Base-by-base conservation (phyloP, 805 yeast species). In the Starmera dryadoides region DNA sequence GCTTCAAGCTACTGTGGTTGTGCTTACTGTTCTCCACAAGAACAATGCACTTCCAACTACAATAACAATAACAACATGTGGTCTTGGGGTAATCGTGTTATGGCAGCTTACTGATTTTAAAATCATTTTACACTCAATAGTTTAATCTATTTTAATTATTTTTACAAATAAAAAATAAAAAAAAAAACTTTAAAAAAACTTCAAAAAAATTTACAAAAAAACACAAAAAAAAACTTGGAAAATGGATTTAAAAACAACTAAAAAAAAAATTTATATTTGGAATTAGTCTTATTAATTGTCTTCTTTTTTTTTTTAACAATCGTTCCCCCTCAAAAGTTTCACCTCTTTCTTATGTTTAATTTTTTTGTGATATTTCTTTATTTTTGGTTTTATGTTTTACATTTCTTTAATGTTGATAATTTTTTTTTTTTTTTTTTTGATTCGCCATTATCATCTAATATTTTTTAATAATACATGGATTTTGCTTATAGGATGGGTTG, bases 1-100 rank as follows among this genome's bases (percentile, higher is more conserved):
- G 48, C 41, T 35, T 36, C 37, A 21, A 39, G 41, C 21, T 49
- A 45, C 37, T 55, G 59, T 31, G 41, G 45, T 6, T 55, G 59
- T 43, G 40, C 43, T 23, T 53, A 37, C 40, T 55, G 59, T 32
- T 43, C 51, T 9, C 35, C 33, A 30, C n/a, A 10, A 16, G 9
- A 18, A 19, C 14, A 9, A 10, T n/a, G n/a, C n/a, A 15, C 17
- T 9, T 29, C 31, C n/a, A n/a, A n/a, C n/a, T n/a, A n/a, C n/a
- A n/a, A n/a, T n/a, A n/a, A n/a, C n/a, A n/a, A n/a, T n/a, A 25
- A 25, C 28, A 25, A 25, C 28, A 25, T 25, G 9, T 25, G 28
- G 28, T 25, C 28, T 25, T 25, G 28, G 28, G 12, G 12, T n/a
- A 25, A 25, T n/a, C 28, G 28, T 12, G 28, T 25, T 5, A 25